Conservation (phyloP, 2,329 filamentous ascomycete species). For the Atkinsonella hypoxylon region DNA sequence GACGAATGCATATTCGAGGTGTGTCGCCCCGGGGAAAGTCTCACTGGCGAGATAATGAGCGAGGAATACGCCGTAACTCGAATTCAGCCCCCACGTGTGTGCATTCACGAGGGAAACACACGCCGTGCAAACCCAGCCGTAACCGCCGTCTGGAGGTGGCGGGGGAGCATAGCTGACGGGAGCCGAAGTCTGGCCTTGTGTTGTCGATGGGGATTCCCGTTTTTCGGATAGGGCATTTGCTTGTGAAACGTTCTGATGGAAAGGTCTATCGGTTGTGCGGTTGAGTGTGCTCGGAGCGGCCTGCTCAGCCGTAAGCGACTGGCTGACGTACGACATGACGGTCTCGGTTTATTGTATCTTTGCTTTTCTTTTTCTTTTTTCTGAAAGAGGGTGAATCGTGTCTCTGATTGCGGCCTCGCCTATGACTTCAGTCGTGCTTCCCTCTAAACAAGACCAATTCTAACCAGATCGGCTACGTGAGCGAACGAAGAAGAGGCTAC, state of each 20-base stretch:
- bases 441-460: not conserved
- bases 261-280: not conserved
- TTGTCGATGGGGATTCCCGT: not conserved
- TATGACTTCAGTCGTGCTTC: not conserved
- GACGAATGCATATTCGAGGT: conserved; percentile 65
- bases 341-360: not conserved
- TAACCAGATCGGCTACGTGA: not conserved
- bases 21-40: conserved; percentile 49
- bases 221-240: not conserved
- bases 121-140: conserved; percentile 33
- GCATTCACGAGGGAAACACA: conserved; percentile 43
- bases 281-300: not conserved
- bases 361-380: not conserved
- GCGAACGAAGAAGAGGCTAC: not conserved
- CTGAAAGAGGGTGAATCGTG: not conserved
- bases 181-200: not conserved
- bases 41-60: conserved; percentile 45
- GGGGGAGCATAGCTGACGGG: conserved; percentile 7
- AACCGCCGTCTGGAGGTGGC: conserved; percentile 46
- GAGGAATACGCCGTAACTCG: conserved; percentile 37
- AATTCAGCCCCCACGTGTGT: conserved; percentile 66
- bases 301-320: not conserved
- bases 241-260: not conserved
- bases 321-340: not conserved
- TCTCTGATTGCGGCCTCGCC: too few species aligned